Conservation (phyloP, 2,329 filamentous ascomycete species). For the Colletotrichum lindemuthianum region DNA sequence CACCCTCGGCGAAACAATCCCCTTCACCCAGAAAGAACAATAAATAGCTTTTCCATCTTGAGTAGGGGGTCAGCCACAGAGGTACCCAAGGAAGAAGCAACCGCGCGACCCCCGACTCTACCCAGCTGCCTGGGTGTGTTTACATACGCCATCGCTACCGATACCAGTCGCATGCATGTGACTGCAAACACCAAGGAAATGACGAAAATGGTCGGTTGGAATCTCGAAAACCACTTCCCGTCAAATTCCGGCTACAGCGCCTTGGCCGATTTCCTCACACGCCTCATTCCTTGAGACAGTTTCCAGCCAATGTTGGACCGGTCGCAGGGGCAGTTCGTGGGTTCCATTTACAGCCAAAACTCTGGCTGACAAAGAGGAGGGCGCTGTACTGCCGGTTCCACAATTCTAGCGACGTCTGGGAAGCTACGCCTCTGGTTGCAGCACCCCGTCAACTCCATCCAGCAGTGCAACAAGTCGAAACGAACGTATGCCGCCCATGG, state of each 20-base stretch:
- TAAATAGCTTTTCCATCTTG: constrained; percentile 14
- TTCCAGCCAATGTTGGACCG: neutral
- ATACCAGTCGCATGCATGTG: constrained; percentile 17
- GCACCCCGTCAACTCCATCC: neutral
- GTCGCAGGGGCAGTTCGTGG: constrained; percentile 32
- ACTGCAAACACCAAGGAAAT: neutral
- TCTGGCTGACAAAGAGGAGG: constrained; percentile 28
- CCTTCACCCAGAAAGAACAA: neutral
- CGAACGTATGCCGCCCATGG: no score
- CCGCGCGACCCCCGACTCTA: neutral
- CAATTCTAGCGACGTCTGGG: neutral
- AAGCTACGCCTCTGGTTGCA: constrained; percentile 17
- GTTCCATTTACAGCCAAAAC: constrained; percentile 34
- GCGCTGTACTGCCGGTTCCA: constrained; percentile 14
- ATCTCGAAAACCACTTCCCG: constrained; percentile 12
- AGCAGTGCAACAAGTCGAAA: no score
- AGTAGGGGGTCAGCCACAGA: neutral
- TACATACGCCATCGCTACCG: no score
- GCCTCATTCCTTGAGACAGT: constrained; percentile 20
- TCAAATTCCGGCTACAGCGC: constrained; percentile 23
- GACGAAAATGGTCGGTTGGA: neutral
- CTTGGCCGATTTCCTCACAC: constrained; percentile 17
- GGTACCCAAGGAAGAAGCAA: neutral
- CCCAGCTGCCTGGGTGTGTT: no score
- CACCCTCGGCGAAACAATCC: no score